Evolutionary conservation across 2,329 filamentous ascomycete genomes (phyloP).

Genomic region (Massarina eburnea): DNA sequence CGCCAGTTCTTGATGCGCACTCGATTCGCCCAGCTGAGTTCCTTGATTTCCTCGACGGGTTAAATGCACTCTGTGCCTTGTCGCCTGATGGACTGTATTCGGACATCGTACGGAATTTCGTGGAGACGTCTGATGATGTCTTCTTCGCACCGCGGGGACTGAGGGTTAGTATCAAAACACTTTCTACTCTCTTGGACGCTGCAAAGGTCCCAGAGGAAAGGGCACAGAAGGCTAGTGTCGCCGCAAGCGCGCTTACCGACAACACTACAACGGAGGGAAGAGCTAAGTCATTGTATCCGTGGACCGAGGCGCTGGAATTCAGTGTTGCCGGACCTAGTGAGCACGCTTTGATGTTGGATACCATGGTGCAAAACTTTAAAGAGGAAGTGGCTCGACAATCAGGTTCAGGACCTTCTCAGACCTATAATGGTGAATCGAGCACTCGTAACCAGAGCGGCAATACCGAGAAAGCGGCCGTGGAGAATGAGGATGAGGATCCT

Average conservation of each 20-base stretch:
- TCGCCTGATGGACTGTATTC: conserved; percentile 6
- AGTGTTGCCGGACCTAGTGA: conserved; percentile 20
- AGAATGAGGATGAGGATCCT: conserved; percentile 23
- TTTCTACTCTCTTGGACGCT: conserved; percentile 21
- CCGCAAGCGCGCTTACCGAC: conserved; percentile 18
- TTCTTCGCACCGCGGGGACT: conserved; percentile 38
- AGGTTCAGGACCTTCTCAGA: too few relatives aligned
- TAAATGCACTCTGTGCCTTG: conserved; percentile 31
- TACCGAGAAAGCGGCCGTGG: not conserved
- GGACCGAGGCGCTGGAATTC: conserved; percentile 29
- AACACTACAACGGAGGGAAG: conserved; percentile 15
- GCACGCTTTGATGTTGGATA: conserved; percentile 15
- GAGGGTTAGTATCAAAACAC: conserved; percentile 25
- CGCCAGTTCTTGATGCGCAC: conserved; percentile 30
- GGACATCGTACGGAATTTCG: conserved; percentile 20
- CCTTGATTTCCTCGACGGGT: conserved; percentile 34
- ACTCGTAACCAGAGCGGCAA: conserved; percentile 1
- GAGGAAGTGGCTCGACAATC: not conserved
- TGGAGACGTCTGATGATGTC: conserved; percentile 29
- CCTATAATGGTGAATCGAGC: not conserved
- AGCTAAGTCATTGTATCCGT: conserved; percentile 32
- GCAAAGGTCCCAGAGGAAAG: conserved; percentile 24
- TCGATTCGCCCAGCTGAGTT: conserved; percentile 33
- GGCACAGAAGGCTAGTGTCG: conserved; percentile 23
- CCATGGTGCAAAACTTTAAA: conserved; percentile 18